These are phyloP conservation scores for Hanseniaspora uvarum DNA, from an alignment of 1,139 yeast genomes.

Conservation along the genomic window DNA sequence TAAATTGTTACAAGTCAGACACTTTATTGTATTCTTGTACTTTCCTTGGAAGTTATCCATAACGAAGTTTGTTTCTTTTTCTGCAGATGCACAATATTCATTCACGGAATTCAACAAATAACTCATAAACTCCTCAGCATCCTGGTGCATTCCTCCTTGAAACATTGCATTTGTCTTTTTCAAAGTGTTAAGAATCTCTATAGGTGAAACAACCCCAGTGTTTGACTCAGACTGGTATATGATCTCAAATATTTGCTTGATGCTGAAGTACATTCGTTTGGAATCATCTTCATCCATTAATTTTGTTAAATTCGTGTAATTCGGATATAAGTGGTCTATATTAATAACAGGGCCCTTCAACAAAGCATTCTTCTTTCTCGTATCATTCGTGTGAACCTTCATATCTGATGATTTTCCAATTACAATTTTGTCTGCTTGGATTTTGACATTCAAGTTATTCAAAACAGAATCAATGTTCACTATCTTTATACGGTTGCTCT, in stretches of 20 bases:
- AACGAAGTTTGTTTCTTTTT: slow-evolving; percentile 40
- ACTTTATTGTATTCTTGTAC: slow-evolving; percentile 77
- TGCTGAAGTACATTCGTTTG: slow-evolving; percentile 50
- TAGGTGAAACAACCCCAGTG: slow-evolving; percentile 80
- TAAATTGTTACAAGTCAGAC: slow-evolving; percentile 80
- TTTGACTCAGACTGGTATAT: slow-evolving; percentile 62
- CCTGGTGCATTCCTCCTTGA: slow-evolving; percentile 91
- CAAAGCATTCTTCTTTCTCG: slow-evolving; percentile 69
- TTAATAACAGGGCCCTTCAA: slow-evolving; percentile 76
- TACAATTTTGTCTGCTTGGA: slow-evolving; percentile 35
- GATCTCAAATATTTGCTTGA: slow-evolving; percentile 77
- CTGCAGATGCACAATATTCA: slow-evolving; percentile 41
- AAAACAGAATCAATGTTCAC: slow-evolving; percentile 19
- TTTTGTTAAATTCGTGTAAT: slow-evolving; percentile 24
- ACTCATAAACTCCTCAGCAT: slow-evolving; percentile 92
- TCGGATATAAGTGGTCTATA: slow-evolving; percentile 53
- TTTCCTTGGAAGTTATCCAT: slow-evolving; percentile 74
- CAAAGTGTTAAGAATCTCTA: slow-evolving; percentile 57
- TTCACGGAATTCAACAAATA: slow-evolving; percentile 72
- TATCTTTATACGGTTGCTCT: slow-evolving; percentile 13
- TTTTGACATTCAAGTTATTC: slow-evolving; percentile 37
- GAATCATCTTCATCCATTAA: slow-evolving; percentile 15
- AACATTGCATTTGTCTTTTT: slow-evolving; percentile 77
- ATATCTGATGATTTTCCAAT: slow-evolving; percentile 40
- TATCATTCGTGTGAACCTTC: slow-evolving; percentile 56